Evolutionary conservation across 768 basidiomycete genomes (phyloP).

Genomic region (Hypholoma fasciculare): DNA sequence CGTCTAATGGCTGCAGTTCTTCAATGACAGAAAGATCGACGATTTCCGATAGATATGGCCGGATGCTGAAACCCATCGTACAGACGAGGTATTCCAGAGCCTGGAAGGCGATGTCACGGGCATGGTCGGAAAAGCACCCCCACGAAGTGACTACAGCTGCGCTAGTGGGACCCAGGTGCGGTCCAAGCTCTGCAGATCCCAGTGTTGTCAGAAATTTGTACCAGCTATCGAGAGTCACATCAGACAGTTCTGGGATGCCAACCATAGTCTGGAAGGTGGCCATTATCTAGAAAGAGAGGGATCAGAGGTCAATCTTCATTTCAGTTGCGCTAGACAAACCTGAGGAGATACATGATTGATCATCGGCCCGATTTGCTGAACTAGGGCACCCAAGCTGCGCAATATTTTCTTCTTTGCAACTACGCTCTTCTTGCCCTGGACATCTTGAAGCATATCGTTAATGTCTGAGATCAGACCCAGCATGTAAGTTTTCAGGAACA

Average conservation of each 20-base stretch:
- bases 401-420: constrained; percentile 75
- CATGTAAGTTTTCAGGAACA: constrained; percentile 73
- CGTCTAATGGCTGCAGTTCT: constrained; percentile 50
- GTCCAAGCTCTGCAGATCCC: constrained; percentile 68
- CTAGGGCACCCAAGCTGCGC: constrained; percentile 72
- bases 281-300: constrained; percentile 68
- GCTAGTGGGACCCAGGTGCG: constrained; percentile 84
- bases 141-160: constrained; percentile 83
- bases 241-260: constrained; percentile 69
- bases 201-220: constrained; percentile 70
- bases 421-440: constrained; percentile 72
- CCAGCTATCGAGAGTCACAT: constrained; percentile 83
- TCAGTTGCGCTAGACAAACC: constrained; percentile 42
- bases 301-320: background rate
- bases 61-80: constrained; percentile 56
- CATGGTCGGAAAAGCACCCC: constrained; percentile 55
- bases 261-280: constrained; percentile 92
- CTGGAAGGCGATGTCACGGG: constrained; percentile 52
- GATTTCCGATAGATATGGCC: constrained; percentile 67
- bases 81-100: constrained; percentile 73
- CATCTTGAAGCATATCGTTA: constrained; percentile 85
- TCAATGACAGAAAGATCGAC: constrained; percentile 76
- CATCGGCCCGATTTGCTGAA: constrained; percentile 65
- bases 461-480: constrained; percentile 84
- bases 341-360: constrained; percentile 85